These are phyloP conservation scores for Raffaelea ambrosiae DNA, from an alignment of 2,329 filamentous ascomycete genomes.

Conservation along the genomic window DNA sequence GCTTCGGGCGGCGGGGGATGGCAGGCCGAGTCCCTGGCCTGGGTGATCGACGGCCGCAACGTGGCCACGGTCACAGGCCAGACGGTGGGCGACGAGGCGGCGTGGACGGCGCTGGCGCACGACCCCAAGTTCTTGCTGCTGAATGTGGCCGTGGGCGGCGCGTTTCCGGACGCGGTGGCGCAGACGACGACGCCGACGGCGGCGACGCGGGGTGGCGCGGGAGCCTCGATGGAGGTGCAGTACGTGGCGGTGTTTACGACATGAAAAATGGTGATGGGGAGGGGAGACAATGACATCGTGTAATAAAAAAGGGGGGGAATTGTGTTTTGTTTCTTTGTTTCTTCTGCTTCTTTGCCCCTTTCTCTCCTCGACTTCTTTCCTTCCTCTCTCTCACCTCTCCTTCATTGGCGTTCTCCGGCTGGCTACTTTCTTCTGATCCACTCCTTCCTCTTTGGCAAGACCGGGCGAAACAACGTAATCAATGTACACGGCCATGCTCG, in stretches of 20 bases:
- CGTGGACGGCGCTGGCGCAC: conserved; percentile 43
- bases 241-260: conserved; percentile 36
- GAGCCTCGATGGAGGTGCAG: conserved; percentile 41
- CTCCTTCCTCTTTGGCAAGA: too few species aligned
- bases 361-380: background rate
- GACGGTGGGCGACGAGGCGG: conserved; percentile 31
- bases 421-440: too few species aligned
- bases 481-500: too few species aligned
- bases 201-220: conserved; percentile 34
- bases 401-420: too few species aligned
- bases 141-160: conserved; percentile 47
- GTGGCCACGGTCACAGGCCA: conserved; percentile 36
- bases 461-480: too few species aligned
- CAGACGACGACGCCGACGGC: conserved; percentile 28
- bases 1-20: conserved; percentile 32
- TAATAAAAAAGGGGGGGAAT: background rate
- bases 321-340: background rate
- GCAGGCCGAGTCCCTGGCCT: conserved; percentile 37
- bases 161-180: conserved; percentile 26
- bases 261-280: background rate
- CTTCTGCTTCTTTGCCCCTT: background rate
- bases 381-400: background rate
- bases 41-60: conserved; percentile 36
- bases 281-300: background rate
- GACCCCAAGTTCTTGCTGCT: conserved; percentile 43